A percentile compares a stretch with the other conserved stretches of the same genome.
Conservation (phyloP, 345 rosid genomes). For the Populus nigra region DNA sequence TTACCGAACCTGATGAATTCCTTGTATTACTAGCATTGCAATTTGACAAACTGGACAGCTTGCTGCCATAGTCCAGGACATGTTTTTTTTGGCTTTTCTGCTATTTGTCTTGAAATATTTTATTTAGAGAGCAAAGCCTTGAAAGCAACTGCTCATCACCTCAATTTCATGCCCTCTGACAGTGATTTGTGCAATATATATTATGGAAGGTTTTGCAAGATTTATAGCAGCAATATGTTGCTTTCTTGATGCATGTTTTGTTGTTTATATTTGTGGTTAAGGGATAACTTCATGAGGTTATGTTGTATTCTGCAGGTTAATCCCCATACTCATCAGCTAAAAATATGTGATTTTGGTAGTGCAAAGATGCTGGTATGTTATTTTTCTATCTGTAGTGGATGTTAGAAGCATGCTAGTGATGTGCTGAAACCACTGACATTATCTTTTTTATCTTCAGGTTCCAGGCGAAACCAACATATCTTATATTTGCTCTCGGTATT, state of each 20-base stretch:
- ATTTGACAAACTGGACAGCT: background rate
- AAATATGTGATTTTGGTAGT: constrained; percentile 96
- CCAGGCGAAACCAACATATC: constrained; percentile 98
- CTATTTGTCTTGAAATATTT: constrained; percentile 1
- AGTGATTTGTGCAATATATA: background rate
- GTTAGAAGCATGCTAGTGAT: constrained; percentile 9
- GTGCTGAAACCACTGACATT: background rate
- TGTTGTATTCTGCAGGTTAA: constrained; percentile 61
- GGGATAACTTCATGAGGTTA: constrained; percentile 12
- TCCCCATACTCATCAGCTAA: constrained; percentile 80
- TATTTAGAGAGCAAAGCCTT: background rate
- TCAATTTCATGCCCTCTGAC: background rate
- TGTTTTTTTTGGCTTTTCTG: background rate
- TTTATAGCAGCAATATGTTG: background rate
- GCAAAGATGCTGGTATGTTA: constrained; percentile 95
- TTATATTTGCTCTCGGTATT: constrained; percentile 94
- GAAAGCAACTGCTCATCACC: background rate
- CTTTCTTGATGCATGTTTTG: background rate
- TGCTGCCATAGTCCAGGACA: background rate
- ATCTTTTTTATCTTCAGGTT: constrained; percentile 46
- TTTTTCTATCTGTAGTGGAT: background rate
- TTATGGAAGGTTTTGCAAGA: background rate
- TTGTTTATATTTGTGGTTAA: background rate
- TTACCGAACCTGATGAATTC: background rate
- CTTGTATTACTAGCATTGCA: background rate